A percentile compares a stretch with the other conserved stretches of the same genome.
phyloP scores from a whole-genome alignment of 352 stramenopile genomes.

The Phytophthora kernoviae region DNA sequence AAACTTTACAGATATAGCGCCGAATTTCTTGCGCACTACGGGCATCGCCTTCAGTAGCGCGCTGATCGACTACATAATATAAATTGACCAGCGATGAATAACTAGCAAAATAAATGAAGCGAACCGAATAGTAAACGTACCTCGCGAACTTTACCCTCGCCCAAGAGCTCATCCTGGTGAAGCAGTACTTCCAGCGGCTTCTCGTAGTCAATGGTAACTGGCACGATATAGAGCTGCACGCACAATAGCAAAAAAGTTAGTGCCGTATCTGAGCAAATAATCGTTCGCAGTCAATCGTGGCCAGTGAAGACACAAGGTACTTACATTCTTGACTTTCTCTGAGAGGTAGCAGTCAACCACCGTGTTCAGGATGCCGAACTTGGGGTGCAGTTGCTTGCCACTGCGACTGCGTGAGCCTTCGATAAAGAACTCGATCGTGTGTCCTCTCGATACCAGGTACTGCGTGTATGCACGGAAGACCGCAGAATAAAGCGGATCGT shows the following conservation, averaged over 20 bases:
- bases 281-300: background rate
- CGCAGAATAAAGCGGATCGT: conserved; percentile 71
- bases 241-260: conserved; percentile 6
- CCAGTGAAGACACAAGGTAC: conserved; percentile 18
- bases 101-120: background rate
- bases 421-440: conserved; percentile 89
- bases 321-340: conserved; percentile 75
- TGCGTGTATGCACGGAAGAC: conserved; percentile 87
- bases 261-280: background rate
- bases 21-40: conserved; percentile 80
- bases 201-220: conserved; percentile 88
- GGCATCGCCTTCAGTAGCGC: conserved; percentile 73
- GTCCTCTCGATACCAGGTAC: conserved; percentile 72
- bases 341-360: conserved; percentile 77
- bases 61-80: conserved; percentile 46
- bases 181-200: conserved; percentile 83
- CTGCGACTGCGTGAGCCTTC: conserved; percentile 84
- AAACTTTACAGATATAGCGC: conserved; percentile 83
- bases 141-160: conserved; percentile 83
- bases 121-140: conserved; percentile 22
- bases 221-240: conserved; percentile 74
- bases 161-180: conserved; percentile 82
- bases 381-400: conserved; percentile 82
- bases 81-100: conserved; percentile 1
- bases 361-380: conserved; percentile 78